Conservation (phyloP, 768 basidiomycete genomes). For the Boletus reticulatus region DNA sequence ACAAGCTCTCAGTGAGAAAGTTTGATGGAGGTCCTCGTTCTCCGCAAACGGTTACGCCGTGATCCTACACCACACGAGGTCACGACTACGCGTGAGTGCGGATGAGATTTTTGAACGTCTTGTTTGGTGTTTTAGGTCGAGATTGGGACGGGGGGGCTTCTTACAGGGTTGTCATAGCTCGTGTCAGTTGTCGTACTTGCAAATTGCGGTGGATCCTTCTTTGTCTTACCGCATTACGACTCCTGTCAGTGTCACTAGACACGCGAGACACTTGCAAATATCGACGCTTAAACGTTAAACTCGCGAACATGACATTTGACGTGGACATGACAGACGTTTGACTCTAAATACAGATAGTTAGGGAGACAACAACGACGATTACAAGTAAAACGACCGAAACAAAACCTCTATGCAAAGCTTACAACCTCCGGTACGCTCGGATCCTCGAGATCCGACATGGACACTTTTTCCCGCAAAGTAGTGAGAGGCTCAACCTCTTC, state of each 20-base stretch:
- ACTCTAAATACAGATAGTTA: slow-evolving; percentile 29
- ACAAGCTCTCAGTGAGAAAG: neutral
- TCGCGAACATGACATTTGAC: too few relatives aligned
- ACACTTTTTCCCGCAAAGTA: slow-evolving; percentile 27
- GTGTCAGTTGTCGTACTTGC: too few relatives aligned
- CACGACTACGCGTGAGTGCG: neutral
- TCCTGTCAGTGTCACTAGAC: too few relatives aligned
- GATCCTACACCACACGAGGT: slow-evolving; percentile 10
- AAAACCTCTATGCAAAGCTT: neutral
- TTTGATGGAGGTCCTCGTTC: slow-evolving; percentile 1
- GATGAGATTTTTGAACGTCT: neutral
- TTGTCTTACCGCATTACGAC: too few relatives aligned
- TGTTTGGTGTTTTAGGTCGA: neutral
- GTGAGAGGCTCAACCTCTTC: slow-evolving; percentile 24
- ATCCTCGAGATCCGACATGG: slow-evolving; percentile 27
- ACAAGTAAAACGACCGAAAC: too few relatives aligned
- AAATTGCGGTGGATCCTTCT: too few relatives aligned
- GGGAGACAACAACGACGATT: neutral
- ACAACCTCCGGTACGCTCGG: slow-evolving; percentile 13
- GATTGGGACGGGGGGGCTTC: too few relatives aligned
- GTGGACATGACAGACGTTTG: too few relatives aligned
- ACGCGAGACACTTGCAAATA: neutral
- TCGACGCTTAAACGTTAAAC: neutral
- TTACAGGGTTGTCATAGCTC: too few relatives aligned
- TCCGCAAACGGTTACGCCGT: slow-evolving; percentile 4